Evolutionary conservation across 2,329 filamentous ascomycete species (phyloP), one percentile per base, ranked within the genome.

Genomic region (Stemphylium vesicarium): DNA sequence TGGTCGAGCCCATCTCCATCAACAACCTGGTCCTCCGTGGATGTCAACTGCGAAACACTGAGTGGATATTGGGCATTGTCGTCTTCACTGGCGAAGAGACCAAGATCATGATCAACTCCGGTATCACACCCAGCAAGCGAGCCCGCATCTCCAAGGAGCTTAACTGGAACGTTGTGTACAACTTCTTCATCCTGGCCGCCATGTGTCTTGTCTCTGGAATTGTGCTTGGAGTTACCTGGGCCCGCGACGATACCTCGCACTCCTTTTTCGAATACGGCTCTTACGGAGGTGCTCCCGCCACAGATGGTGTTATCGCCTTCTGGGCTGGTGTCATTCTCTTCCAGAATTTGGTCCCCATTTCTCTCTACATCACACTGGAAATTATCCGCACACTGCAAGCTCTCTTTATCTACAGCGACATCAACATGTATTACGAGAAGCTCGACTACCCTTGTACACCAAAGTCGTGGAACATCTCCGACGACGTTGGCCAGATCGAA

Each of bases 51-150:
- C 87, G 93, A 62, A 99, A 98, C 75, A 99, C 95, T 0, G 93
- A 98, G 71, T 99, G 95, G 95, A 84, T 92, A 49, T 84, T 99
- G 5, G 95, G 93, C 48, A 85, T 99, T 3, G 94, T 98, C 44
- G 82, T 96, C 15, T 99, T 96, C 77, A 98, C 95, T 12, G 95
- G 95, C 31, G 88, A 93, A 70, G 94, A 99, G 74, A 96, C 94
- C 31, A 99, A 98, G 79, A 98, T 97, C 74, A 99, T 99, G 95
- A 90, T 97, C 80, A 99, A 99, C 73, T 91, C 95, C 24, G 95
- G 95, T 56, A 89, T 94, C 59, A 99, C 95, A 1, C 95, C 96
- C 11, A 96, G 87, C 74, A 99, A 99, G 80, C 90, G 94, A 59
- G 87, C 95, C 33, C 88, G 91, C 64, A 93, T 99, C 67, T 91